Conservation (phyloP, 192 early-diverging fungal genomes). For the Podila clonocystis region DNA sequence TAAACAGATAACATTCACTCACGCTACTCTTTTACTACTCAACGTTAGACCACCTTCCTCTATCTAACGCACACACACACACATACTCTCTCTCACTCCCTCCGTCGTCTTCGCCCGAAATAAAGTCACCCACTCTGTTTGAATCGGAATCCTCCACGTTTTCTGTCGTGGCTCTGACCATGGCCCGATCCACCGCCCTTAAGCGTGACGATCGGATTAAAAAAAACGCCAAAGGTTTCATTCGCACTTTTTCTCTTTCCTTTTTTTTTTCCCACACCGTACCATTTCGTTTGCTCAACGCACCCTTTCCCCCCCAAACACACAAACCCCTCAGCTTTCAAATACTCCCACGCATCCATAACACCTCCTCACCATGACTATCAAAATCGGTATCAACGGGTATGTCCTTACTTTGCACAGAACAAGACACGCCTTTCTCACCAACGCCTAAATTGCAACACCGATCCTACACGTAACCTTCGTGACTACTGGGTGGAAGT, state of each 20-base stretch:
- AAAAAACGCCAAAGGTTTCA: background rate
- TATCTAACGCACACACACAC: no score
- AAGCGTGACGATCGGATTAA: no score
- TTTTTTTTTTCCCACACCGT: background rate
- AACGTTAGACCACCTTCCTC: no score
- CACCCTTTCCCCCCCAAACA: background rate
- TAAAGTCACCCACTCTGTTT: no score
- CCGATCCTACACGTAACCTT: no score
- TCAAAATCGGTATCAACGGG: conserved; percentile 53
- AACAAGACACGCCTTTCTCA: background rate
- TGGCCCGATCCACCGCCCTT: no score
- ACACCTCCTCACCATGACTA: conserved; percentile 18
- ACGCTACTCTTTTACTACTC: no score
- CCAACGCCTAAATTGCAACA: background rate
- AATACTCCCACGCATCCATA: conserved; percentile 1
- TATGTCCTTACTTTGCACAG: conserved; percentile 10
- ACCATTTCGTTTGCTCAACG: background rate
- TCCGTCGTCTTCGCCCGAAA: no score
- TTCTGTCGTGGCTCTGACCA: no score
- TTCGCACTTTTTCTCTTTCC: background rate
- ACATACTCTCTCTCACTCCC: no score
- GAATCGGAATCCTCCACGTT: no score
- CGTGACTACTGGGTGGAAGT: no score
- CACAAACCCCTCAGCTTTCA: background rate
- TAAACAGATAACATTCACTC: conserved; percentile 33